phyloP scores from a whole-genome alignment of 2,329 filamentous ascomycete species.

The Cytospora schulzeri region DNA sequence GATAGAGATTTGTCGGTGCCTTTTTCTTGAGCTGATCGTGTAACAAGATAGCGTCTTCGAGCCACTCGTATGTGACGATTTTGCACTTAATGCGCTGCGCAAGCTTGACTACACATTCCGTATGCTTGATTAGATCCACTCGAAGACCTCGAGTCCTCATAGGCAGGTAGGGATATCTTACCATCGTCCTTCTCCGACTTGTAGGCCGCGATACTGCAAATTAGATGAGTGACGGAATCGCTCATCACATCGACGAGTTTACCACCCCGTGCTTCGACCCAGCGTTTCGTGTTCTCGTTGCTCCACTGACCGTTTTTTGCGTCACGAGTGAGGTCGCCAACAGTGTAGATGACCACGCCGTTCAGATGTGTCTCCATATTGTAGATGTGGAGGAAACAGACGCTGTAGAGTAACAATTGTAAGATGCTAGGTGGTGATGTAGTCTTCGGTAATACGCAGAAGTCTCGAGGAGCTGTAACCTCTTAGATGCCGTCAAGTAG shows the following conservation, averaged over 20 bases:
- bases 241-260: slow-evolving; percentile 54
- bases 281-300: slow-evolving; percentile 61
- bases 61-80: slow-evolving; percentile 56
- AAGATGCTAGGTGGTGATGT: slow-evolving; percentile 28
- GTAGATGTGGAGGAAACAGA: background rate
- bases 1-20: slow-evolving; percentile 15
- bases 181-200: slow-evolving; percentile 45
- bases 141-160: background rate
- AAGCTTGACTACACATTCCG: slow-evolving; percentile 40
- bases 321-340: slow-evolving; percentile 56
- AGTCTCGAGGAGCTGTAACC: background rate
- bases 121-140: background rate
- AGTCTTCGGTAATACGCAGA: background rate
- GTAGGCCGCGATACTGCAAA: slow-evolving; percentile 66
- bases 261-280: slow-evolving; percentile 67
- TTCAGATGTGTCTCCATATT: slow-evolving; percentile 43
- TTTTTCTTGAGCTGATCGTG: background rate
- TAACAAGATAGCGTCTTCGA: slow-evolving; percentile 47
- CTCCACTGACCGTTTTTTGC: slow-evolving; percentile 40
- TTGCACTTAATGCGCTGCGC: slow-evolving; percentile 36
- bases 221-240: slow-evolving; percentile 68
- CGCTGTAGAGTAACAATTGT: slow-evolving; percentile 27
- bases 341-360: slow-evolving; percentile 55
- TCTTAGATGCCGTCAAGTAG: background rate
- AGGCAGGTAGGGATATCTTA: slow-evolving; percentile 27